Percentiles rank a stretch among this genome's conserved stretches.
phyloP scores from a whole-genome alignment of 1,139 yeast genomes.

The Protomyces inouyei region DNA sequence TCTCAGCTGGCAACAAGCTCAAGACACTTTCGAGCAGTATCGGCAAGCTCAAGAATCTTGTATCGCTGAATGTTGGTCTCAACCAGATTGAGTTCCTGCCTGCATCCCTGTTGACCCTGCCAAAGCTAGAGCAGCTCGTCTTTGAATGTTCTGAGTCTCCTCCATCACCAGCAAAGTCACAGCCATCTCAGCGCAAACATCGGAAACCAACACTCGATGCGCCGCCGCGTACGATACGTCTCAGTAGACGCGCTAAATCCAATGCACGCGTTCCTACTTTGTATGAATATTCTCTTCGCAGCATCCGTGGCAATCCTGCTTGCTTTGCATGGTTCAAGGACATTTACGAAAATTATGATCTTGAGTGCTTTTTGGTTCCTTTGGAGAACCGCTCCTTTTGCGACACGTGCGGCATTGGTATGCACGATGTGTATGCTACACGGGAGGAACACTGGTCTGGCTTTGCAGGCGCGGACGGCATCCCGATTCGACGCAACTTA shows the following conservation, averaged over 20 bases:
- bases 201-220: constrained; percentile 3
- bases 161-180: constrained; percentile 7
- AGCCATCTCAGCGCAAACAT: not conserved
- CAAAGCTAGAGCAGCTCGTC: constrained; percentile 20
- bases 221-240: constrained; percentile 12
- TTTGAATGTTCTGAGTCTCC: constrained; percentile 6
- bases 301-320: constrained; percentile 1
- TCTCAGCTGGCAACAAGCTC: constrained; percentile 12
- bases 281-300: constrained; percentile 16
- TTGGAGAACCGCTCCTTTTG: constrained; percentile 4
- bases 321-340: not conserved
- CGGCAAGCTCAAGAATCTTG: constrained; percentile 14
- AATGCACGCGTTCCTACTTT: constrained; percentile 13
- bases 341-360: not conserved
- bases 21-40: constrained; percentile 12
- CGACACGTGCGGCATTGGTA: constrained; percentile 18
- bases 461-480: constrained; percentile 19
- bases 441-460: constrained; percentile 24
- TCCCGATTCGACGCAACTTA: constrained; percentile 23
- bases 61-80: constrained; percentile 22
- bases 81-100: constrained; percentile 25
- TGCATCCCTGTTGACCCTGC: constrained; percentile 9
- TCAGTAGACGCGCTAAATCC: not conserved
- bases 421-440: constrained; percentile 24
- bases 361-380: constrained; percentile 7